Evolutionary conservation across 306 rosid species (phyloP).

Genomic region (Rosa rugosa): DNA sequence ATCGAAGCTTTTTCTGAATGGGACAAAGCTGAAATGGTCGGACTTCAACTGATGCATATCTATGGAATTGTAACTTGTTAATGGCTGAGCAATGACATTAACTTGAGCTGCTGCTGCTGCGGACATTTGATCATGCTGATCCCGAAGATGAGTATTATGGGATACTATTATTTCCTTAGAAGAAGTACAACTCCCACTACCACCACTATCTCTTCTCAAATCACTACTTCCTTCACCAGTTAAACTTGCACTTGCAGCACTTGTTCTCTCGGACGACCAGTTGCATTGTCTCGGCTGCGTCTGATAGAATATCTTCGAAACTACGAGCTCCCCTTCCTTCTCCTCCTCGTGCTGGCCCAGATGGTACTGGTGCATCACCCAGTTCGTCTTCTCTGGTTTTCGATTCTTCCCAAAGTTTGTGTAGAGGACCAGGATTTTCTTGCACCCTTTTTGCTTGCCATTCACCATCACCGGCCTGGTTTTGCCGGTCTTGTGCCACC

Average conservation of each 20-base stretch:
- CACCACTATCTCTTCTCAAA: conserved; percentile 46
- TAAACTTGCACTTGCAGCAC: conserved; percentile 24
- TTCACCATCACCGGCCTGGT: conserved; percentile 86
- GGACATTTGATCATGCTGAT: conserved; percentile 42
- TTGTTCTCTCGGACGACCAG: conserved; percentile 74
- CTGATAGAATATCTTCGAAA: conserved; percentile 88
- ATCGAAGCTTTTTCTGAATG: conserved; percentile 70
- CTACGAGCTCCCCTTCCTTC: conserved; percentile 94
- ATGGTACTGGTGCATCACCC: conserved; percentile 99
- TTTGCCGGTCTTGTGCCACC: conserved; percentile 99
- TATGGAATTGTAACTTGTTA: conserved; percentile 46
- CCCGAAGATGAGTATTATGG: conserved; percentile 35
- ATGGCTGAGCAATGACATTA: conserved; percentile 24
- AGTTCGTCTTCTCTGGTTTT: conserved; percentile 90
- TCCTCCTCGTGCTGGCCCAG: conserved; percentile 87
- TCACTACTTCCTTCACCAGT: conserved; percentile 51
- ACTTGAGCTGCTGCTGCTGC: conserved; percentile 30
- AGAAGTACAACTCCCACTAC: conserved; percentile 76
- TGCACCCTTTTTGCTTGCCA: conserved; percentile 91
- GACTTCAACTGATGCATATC: conserved; percentile 74
- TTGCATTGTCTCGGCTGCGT: conserved; percentile 95
- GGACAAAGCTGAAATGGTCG: conserved; percentile 71
- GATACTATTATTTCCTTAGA: conserved; percentile 51
- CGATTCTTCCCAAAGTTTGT: conserved; percentile 94
- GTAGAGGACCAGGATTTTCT: conserved; percentile 87